Conservation (phyloP, 305 asterid species). For the Nicotiana rustica region DNA sequence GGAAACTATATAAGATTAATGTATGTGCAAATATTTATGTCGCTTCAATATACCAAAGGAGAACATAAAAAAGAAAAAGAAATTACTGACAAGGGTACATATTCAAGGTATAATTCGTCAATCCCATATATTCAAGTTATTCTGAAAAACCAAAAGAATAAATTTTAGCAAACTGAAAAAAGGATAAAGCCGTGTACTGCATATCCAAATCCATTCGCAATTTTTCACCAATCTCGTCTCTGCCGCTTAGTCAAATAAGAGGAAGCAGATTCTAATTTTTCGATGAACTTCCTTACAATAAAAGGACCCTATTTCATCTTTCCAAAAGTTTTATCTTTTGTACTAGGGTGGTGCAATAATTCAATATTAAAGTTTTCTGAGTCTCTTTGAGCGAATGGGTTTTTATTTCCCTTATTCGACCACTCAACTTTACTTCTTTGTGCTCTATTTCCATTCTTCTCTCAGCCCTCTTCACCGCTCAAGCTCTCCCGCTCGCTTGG, state of each 20-base stretch:
- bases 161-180: not conserved
- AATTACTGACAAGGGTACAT: not conserved
- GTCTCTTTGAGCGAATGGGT: not conserved
- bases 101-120: not conserved
- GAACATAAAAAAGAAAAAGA: not conserved
- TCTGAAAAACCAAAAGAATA: not conserved
- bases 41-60: slow-evolving; percentile 14
- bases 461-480: slow-evolving; percentile 12
- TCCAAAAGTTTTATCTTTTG: not conserved
- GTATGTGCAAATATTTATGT: not conserved
- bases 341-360: not conserved
- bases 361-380: not conserved
- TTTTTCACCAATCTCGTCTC: not conserved
- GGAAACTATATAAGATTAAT: not conserved
- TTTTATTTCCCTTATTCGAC: not conserved
- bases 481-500: not conserved
- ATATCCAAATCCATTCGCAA: not conserved
- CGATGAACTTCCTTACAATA: not conserved
- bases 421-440: slow-evolving; percentile 16
- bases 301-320: not conserved
- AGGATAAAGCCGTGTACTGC: not conserved
- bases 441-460: slow-evolving; percentile 20
- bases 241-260: not conserved
- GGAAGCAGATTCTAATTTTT: not conserved
- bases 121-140: not conserved